These are phyloP conservation scores for Amaranthus hypochondriacus DNA, from an alignment of 148 eudicot species.

Conservation along the genomic window DNA sequence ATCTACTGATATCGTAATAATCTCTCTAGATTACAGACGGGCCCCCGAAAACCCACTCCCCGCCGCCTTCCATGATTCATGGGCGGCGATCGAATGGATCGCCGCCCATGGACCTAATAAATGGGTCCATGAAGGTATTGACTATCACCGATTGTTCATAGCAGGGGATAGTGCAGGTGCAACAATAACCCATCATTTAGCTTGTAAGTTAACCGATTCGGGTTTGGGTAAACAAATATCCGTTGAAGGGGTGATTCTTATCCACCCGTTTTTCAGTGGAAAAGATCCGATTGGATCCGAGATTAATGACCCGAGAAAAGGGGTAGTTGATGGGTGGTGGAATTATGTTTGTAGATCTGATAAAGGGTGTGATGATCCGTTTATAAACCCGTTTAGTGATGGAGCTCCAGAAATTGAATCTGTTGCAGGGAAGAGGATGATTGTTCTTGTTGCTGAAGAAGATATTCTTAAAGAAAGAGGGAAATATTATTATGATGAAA, in stretches of 20 bases:
- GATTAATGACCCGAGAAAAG: constrained; percentile 27
- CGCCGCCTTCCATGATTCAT: constrained; percentile 48
- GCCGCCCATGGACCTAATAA: constrained; percentile 29
- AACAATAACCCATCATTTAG: constrained; percentile 28
- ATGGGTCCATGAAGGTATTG: constrained; percentile 32
- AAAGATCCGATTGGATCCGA: constrained; percentile 34
- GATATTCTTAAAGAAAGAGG: constrained; percentile 38
- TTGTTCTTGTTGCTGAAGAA: constrained; percentile 34
- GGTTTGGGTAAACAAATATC: constrained; percentile 1
- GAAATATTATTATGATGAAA: constrained; percentile 22
- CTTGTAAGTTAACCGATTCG: constrained; percentile 14
- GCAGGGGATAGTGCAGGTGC: constrained; percentile 49
- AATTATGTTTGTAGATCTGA: constrained; percentile 31
- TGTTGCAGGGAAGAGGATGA: constrained; percentile 20
- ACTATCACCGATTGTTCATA: constrained; percentile 25
- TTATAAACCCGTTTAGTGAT: constrained; percentile 35
- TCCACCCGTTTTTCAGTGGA: constrained; percentile 45
- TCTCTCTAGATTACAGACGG: constrained; percentile 45
- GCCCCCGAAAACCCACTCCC: constrained; percentile 64
- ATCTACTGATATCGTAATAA: constrained; percentile 27
- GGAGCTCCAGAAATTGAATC: constrained; percentile 16
- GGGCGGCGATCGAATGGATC: constrained; percentile 43
- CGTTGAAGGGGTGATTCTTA: constrained; percentile 26
- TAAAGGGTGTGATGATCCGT: constrained; percentile 34
- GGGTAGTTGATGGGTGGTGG: constrained; percentile 44